phyloP scores from a whole-genome alignment of 2,329 filamentous ascomycete species.

The Escovopsis weberi region DNA sequence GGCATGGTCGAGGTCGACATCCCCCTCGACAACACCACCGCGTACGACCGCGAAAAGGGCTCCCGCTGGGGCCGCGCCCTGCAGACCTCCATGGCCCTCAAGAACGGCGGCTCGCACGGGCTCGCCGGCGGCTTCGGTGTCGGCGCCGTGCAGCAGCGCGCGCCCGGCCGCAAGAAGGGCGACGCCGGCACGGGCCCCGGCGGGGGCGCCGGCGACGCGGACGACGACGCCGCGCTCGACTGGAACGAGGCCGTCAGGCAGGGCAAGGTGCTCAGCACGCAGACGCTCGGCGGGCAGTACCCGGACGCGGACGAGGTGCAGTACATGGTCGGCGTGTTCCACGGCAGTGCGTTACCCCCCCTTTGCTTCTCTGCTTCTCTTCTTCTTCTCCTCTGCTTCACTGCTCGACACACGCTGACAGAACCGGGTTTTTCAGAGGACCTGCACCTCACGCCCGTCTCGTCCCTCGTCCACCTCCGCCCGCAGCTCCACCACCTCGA shows the following conservation, averaged over 20 bases:
- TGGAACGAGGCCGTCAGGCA: constrained; percentile 55
- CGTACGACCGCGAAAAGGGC: constrained; percentile 77
- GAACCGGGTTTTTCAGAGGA: constrained; percentile 43
- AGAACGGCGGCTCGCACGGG: constrained; percentile 52
- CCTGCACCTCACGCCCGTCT: constrained; percentile 72
- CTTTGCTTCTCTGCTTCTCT: background rate
- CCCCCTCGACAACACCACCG: constrained; percentile 54
- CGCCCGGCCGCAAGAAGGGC: constrained; percentile 23
- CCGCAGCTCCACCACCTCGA: constrained; percentile 91
- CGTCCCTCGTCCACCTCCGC: constrained; percentile 73
- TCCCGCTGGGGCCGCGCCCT: constrained; percentile 70
- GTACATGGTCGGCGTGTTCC: constrained; percentile 90
- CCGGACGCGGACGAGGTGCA: constrained; percentile 54
- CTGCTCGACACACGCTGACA: constrained; percentile 5
- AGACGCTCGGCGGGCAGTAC: constrained; percentile 76
- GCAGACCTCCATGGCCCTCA: constrained; percentile 40
- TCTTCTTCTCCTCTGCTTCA: background rate
- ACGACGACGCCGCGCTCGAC: constrained; percentile 35
- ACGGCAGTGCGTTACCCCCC: constrained; percentile 47
- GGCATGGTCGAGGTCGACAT: constrained; percentile 88
- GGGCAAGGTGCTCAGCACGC: constrained; percentile 59
- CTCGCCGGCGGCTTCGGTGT: constrained; percentile 60
- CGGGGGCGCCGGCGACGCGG: constrained; percentile 17
- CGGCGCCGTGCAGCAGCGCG: constrained; percentile 30
- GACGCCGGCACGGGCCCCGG: too few relatives aligned